Percentiles rank a stretch among this genome's conserved stretches.
These are phyloP conservation scores for Yamadazyma spencermartinsiae DNA, from an alignment of 1,139 yeast genomes.

Conservation along the genomic window DNA sequence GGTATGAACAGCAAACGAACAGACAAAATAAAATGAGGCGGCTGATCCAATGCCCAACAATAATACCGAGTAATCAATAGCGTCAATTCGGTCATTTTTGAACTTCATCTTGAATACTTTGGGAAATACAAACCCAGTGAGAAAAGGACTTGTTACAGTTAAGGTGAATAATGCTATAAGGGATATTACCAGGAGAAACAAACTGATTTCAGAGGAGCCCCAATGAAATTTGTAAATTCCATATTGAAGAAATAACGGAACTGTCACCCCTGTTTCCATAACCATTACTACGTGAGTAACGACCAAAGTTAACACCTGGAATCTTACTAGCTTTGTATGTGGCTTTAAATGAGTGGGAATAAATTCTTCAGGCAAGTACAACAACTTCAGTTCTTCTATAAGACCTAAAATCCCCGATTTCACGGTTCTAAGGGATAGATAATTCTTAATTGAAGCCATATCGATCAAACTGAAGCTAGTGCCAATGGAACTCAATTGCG, in stretches of 20 bases:
- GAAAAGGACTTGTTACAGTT: constrained; percentile 33
- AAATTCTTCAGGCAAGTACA: constrained; percentile 39
- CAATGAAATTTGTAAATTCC: constrained; percentile 60
- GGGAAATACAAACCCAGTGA: constrained; percentile 18
- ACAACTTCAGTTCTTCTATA: constrained; percentile 49
- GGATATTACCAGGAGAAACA: constrained; percentile 56
- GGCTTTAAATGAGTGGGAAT: constrained; percentile 19
- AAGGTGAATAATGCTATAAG: constrained; percentile 36
- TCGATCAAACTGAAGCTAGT: not conserved
- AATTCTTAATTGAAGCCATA: not conserved
- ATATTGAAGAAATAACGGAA: constrained; percentile 39
- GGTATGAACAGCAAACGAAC: constrained; percentile 1
- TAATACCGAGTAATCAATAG: constrained; percentile 5
- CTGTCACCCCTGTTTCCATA: not conserved
- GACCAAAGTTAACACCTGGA: constrained; percentile 47
- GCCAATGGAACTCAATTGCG: not conserved
- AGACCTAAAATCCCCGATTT: constrained; percentile 20
- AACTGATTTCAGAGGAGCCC: constrained; percentile 60
- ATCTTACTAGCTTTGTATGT: constrained; percentile 19
- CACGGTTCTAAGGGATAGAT: constrained; percentile 3
- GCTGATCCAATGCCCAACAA: constrained; percentile 2
- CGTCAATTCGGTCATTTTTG: constrained; percentile 6
- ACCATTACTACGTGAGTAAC: constrained; percentile 46
- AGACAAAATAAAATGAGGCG: not conserved
- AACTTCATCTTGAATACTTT: constrained; percentile 6